These are phyloP conservation scores for Zygnema circumcarinatum DNA, from an alignment of 139 green algal genomes.

Conservation along the genomic window DNA sequence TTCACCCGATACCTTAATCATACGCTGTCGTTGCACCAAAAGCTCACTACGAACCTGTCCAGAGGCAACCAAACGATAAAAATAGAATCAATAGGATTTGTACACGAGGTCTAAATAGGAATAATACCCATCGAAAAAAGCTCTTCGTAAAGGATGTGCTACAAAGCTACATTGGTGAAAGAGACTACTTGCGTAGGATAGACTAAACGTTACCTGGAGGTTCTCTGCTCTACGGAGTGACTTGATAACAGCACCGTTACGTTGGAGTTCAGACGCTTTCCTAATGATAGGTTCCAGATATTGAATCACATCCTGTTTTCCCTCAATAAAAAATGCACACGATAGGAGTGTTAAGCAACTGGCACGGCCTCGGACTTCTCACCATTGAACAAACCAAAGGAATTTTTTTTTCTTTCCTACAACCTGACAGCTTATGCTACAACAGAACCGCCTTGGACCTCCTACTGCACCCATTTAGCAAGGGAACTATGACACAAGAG, in stretches of 20 bases:
- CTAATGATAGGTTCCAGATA: conserved; percentile 76
- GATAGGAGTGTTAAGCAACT: too few species aligned
- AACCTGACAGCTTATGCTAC: too few species aligned
- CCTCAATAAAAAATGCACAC: background rate
- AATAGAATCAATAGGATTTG: background rate
- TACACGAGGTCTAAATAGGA: background rate
- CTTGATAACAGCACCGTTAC: conserved; percentile 70
- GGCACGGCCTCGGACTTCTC: too few species aligned
- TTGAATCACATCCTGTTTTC: conserved; percentile 59
- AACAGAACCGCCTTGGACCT: too few species aligned
- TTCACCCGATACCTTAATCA: conserved; percentile 74
- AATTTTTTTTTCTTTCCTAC: too few species aligned
- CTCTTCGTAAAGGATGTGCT: background rate
- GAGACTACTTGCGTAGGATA: too few species aligned
- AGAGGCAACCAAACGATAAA: background rate
- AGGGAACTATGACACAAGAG: too few species aligned
- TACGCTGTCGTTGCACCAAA: conserved; percentile 63
- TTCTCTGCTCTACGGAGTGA: conserved; percentile 65
- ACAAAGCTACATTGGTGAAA: background rate
- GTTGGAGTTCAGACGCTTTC: conserved; percentile 66
- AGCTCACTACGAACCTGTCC: conserved; percentile 68
- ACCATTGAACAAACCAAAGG: too few species aligned
- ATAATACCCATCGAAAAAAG: background rate
- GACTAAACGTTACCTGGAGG: conserved; percentile 36
- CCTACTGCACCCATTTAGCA: too few species aligned